Evolutionary conservation across 257 asterid species (phyloP).

Genomic region (Apocynum venetum): DNA sequence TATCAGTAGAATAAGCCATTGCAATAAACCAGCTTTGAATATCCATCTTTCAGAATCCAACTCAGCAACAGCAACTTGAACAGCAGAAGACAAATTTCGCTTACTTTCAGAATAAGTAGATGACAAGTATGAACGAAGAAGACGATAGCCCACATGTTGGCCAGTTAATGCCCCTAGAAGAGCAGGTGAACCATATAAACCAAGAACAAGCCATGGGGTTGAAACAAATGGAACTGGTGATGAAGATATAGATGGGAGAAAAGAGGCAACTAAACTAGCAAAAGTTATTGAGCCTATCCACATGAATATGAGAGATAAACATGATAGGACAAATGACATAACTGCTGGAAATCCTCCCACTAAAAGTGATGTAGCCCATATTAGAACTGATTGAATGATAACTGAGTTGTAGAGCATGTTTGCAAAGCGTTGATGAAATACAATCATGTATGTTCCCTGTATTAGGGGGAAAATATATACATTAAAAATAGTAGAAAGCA

Average conservation of each 20-base stretch:
- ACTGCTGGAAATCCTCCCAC: slow-evolving; percentile 80
- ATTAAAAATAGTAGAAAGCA: slow-evolving; percentile 13
- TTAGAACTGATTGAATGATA: slow-evolving; percentile 70
- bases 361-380: slow-evolving; percentile 64
- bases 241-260: slow-evolving; percentile 63
- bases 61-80: slow-evolving; percentile 53
- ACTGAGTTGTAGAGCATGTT: slow-evolving; percentile 74
- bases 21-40: slow-evolving; percentile 73
- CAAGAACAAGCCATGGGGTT: slow-evolving; percentile 72
- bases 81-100: slow-evolving; percentile 43
- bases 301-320: slow-evolving; percentile 63
- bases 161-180: slow-evolving; percentile 85
- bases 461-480: slow-evolving; percentile 15
- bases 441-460: slow-evolving; percentile 87
- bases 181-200: slow-evolving; percentile 88
- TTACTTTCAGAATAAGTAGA: slow-evolving; percentile 33
- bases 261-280: slow-evolving; percentile 48
- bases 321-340: slow-evolving; percentile 55
- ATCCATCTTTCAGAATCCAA: slow-evolving; percentile 98
- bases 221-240: slow-evolving; percentile 80
- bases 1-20: slow-evolving; percentile 69
- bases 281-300: slow-evolving; percentile 69
- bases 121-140: slow-evolving; percentile 51
- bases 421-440: slow-evolving; percentile 66
- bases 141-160: slow-evolving; percentile 70